Percentiles rank a stretch among this genome's conserved stretches.
These are phyloP conservation scores for Erucastrum elatum DNA, from an alignment of 345 rosid species.

Conservation along the genomic window DNA sequence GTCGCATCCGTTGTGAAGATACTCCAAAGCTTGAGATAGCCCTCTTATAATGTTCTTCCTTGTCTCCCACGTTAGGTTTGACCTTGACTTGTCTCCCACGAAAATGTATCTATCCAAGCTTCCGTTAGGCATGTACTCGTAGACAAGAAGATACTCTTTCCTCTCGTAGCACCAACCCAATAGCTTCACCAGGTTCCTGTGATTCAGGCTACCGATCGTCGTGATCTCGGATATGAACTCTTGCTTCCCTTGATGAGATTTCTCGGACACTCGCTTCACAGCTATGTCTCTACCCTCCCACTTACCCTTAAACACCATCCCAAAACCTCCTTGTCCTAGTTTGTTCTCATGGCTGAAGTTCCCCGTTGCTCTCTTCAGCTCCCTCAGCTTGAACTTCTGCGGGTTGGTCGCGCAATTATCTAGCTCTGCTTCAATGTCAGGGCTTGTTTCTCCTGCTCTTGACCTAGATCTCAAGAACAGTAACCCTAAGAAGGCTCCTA, in stretches of 20 bases:
- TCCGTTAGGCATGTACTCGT: slow-evolving; percentile 70
- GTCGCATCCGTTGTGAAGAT: slow-evolving; percentile 68
- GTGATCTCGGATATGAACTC: slow-evolving; percentile 80
- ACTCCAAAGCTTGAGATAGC: slow-evolving; percentile 66
- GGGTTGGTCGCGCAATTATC: slow-evolving; percentile 50
- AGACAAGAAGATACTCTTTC: slow-evolving; percentile 57
- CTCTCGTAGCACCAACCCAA: slow-evolving; percentile 80
- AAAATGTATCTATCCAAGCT: slow-evolving; percentile 66
- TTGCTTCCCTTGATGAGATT: slow-evolving; percentile 71
- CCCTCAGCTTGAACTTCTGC: slow-evolving; percentile 50
- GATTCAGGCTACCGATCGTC: slow-evolving; percentile 69
- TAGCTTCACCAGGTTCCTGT: slow-evolving; percentile 67
- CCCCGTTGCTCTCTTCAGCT: slow-evolving; percentile 58
- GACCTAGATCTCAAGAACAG: slow-evolving; percentile 39
- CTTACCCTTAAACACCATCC: slow-evolving; percentile 67
- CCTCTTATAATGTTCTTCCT: slow-evolving; percentile 56
- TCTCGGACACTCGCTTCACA: slow-evolving; percentile 64
- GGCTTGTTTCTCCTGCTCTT: slow-evolving; percentile 18
- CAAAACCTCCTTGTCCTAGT: slow-evolving; percentile 80
- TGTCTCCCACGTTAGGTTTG: slow-evolving; percentile 51
- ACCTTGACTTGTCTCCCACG: slow-evolving; percentile 28
- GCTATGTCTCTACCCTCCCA: slow-evolving; percentile 59
- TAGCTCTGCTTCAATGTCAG: slow-evolving; percentile 59
- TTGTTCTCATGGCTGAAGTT: slow-evolving; percentile 52
- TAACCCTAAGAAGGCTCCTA: slow-evolving; percentile 7